A percentile compares a stretch with the other conserved stretches of the same genome.
These are phyloP conservation scores for Gastrolobium villosum DNA, from an alignment of 306 rosid genomes.

Conservation along the genomic window DNA sequence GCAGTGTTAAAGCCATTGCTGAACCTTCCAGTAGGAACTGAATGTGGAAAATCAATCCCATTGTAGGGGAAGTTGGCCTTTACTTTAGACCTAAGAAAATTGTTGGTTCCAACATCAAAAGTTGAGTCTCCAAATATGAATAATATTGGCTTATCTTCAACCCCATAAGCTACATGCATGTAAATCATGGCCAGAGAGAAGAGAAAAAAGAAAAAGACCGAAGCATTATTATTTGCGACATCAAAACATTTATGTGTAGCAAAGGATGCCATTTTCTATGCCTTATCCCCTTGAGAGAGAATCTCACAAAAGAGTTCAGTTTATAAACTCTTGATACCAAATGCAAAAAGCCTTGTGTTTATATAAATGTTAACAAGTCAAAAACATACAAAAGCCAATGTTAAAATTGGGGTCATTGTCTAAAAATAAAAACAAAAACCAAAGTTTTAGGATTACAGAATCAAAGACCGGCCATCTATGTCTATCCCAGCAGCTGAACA, in stretches of 20 bases:
- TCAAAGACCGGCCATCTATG: conserved; percentile 45
- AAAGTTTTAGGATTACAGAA: not conserved
- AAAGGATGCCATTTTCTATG: conserved; percentile 43
- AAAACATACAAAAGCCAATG: not conserved
- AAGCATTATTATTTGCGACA: conserved; percentile 1
- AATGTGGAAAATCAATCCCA: conserved; percentile 60
- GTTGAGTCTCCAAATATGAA: conserved; percentile 74
- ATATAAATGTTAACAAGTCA: conserved; percentile 28
- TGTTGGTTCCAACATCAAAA: conserved; percentile 70
- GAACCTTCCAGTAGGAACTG: conserved; percentile 67
- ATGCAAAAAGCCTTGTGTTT: not conserved
- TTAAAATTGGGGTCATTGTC: conserved; percentile 15
- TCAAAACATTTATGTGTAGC: not conserved
- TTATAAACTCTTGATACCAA: conserved; percentile 19
- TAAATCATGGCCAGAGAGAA: conserved; percentile 34
- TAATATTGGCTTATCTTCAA: conserved; percentile 17
- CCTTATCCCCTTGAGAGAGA: conserved; percentile 26
- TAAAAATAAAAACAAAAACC: not conserved
- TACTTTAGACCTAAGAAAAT: conserved; percentile 39
- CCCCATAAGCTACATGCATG: conserved; percentile 42
- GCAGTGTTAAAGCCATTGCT: conserved; percentile 68
- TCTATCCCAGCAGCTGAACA: not conserved
- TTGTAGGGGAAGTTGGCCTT: conserved; percentile 54
- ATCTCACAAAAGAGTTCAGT: conserved; percentile 27
- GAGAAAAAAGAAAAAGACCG: conserved; percentile 18